Evolutionary conservation across 140 eudicot species (phyloP), one percentile per base, ranked within the genome.

Genomic region (Flaveria floridana): DNA sequence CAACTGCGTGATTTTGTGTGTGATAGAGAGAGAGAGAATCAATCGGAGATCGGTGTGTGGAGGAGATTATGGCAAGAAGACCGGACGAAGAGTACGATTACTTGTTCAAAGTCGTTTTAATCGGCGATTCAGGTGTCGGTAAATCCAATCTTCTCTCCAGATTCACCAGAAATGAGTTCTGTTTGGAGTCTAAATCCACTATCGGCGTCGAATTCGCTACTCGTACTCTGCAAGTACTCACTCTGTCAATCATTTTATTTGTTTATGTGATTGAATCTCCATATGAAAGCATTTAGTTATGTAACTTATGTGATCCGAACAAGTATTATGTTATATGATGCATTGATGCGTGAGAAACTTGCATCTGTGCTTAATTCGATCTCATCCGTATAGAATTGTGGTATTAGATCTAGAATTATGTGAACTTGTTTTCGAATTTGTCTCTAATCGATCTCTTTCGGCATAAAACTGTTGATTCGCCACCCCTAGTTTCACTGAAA

Each of bases 51-150:
- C 71, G 56, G 78, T 73, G 78, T 44, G 79, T 48, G 65, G 39
- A 55, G 13, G 62, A 16, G 28, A 53, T 53, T 53, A 80, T 80
- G 84, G 84, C 84, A 48, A 69, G 84, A 23, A 80, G 84, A 75
- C 72, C 84, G 72, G 84, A 80, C 48, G 81, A 81, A 26, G 85
- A 81, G 55, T 75, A 81, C 12, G 85, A 81, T 81, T 81, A 81
- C 78, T 63, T 81, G 72, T 81, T 81, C 85, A 76, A 81, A 76
- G 85, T 81, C 57, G 85, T 81, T 11, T 76, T 81, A 64, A 81
- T 81, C 13, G 85, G 85, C n/a, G 85, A 81, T 63, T 81, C 85
- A 0, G 81, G 81, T 68, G 84, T 80, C 34, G 84, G 84, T 67
- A 80, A 80, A 80, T 80, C 84, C 46, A 80, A 80, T 50, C 84